Evolutionary conservation across 2,329 filamentous ascomycete genomes (phyloP), one percentile per base, ranked within the genome.

Genomic region (Pseudocercospora vitis): DNA sequence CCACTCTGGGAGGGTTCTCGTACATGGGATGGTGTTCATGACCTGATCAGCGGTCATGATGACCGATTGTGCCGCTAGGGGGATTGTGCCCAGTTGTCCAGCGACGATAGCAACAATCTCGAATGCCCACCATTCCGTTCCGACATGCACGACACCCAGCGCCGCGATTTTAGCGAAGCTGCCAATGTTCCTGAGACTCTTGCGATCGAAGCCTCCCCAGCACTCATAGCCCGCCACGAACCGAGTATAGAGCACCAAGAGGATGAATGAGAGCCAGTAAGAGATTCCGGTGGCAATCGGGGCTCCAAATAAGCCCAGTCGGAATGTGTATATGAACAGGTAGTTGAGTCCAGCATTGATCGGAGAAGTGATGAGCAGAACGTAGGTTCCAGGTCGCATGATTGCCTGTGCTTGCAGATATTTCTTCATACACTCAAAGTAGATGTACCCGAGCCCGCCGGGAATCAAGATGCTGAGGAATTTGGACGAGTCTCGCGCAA

Each of bases 71-170:
- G 90, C 88, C 1, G 90, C 90, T 0, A 95, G 78, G 0, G 89
- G 81, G 28, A 91, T 74, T 0, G 88, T 91, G 3, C 91, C 91
- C 0, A 95, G 80, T 29, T 85, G 81, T 1, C 90, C 90, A 4
- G 90, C 89, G 1, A 87, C 88, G 0, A 95, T 80, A 1, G 89
- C 89, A 1, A 95, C 89, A 60, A 95, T 92, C 71, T 95, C 90
- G 63, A 95, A 95, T 0, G 90, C 91, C 90, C 90, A 95, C 90
- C 89, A 95, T 71, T 95, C 91, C 0, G 89, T 94, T 7, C 66
- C 91, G 4, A 95, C 88, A 59, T 95, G 90, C 3, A 95, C 73
- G 35, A 95, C 78, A 0, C 90, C 91, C 0, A 95, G 76, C 11
- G 87, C 71, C 0, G 90, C 88, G 3, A 95, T 81, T 7, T 84